Evolutionary conservation across 164 flowering plant genomes (phyloP), one percentile per base, ranked within the genome.

Genomic region (Kalanchoe fedtschenkoi): DNA sequence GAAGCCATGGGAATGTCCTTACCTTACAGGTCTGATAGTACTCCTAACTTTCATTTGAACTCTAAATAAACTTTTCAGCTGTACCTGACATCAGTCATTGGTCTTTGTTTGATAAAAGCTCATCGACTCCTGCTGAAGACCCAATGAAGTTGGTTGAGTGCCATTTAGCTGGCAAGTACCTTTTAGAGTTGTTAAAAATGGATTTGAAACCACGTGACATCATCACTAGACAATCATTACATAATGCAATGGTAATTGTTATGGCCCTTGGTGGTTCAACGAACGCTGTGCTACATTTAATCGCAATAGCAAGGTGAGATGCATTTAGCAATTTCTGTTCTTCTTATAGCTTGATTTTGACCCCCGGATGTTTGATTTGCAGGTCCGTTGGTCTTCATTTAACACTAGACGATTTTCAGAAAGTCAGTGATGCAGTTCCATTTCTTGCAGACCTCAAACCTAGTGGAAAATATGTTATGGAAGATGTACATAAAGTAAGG

Each of bases 201-300:
- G 97, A 88, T 71, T 69, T 89, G 74, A 95, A 87, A 73, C 99
- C 99, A 62, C 81, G 88, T 29, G 99, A 95, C 58, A 89, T 91
- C 44, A 91, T 95, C 66, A 95, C 97, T 47, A 75, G 42, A 8
- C 79, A 79, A 66, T 91, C 99, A 4, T 70, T 95, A 11, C 87
- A 81, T 14, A 95, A 95, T 81, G 99, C 97, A 11, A 95, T 95
- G 96, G 97, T 87, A 58, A 74, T 81, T 75, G 96, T 95, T 65
- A 91, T 95, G 96, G 99, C 97, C 56, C 84, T 95, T 24, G 99
- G 99, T 19, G 99, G 99, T 33, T 95, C 99, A 28, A 95, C 99
- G 41, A 95, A 95, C 80, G 99, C 97, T 61, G 99, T 95, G 55
- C 59, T 95, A 60, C 99, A 95, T 78, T 81, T 95, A 66, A 89